These are phyloP conservation scores for Byssochlamys sp. DNA, from an alignment of 2,329 filamentous ascomycete genomes.

Conservation along the genomic window DNA sequence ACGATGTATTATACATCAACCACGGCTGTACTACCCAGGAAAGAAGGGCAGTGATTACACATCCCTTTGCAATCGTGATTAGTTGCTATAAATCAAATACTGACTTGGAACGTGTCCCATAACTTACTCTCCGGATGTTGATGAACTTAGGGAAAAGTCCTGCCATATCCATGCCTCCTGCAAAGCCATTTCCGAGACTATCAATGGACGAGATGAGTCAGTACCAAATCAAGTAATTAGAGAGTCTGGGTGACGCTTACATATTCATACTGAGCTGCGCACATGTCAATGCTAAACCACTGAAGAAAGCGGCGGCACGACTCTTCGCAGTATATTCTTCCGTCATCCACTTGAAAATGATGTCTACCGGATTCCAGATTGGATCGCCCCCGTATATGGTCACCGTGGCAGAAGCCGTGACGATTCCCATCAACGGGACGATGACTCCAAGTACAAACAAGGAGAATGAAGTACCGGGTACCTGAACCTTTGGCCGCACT, in stretches of 20 bases:
- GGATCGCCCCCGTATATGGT: slow-evolving; percentile 16
- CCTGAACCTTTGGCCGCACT: slow-evolving; percentile 11
- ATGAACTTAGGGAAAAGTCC: slow-evolving; percentile 45
- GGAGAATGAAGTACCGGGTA: slow-evolving; percentile 16
- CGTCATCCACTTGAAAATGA: not conserved
- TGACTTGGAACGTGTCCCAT: not conserved
- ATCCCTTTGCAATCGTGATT: slow-evolving; percentile 16
- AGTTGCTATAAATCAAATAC: not conserved
- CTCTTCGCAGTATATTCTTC: slow-evolving; percentile 13
- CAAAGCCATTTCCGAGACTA: not conserved
- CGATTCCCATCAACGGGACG: slow-evolving; percentile 18
- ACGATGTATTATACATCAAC: slow-evolving; percentile 15
- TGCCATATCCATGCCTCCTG: slow-evolving; percentile 46
- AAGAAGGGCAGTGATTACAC: slow-evolving; percentile 30
- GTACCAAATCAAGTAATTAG: not conserved
- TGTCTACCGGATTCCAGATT: slow-evolving; percentile 13
- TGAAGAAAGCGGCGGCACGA: slow-evolving; percentile 15
- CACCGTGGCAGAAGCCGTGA: slow-evolving; percentile 18
- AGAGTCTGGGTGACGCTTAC: not conserved
- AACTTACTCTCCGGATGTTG: slow-evolving; percentile 46
- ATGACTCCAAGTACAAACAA: slow-evolving; percentile 14
- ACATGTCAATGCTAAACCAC: slow-evolving; percentile 14
- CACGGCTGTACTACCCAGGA: slow-evolving; percentile 16
- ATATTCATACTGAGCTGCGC: slow-evolving; percentile 19
- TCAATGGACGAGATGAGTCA: not conserved